Conservation (phyloP, 768 basidiomycete species). For the Terana coerulea region DNA sequence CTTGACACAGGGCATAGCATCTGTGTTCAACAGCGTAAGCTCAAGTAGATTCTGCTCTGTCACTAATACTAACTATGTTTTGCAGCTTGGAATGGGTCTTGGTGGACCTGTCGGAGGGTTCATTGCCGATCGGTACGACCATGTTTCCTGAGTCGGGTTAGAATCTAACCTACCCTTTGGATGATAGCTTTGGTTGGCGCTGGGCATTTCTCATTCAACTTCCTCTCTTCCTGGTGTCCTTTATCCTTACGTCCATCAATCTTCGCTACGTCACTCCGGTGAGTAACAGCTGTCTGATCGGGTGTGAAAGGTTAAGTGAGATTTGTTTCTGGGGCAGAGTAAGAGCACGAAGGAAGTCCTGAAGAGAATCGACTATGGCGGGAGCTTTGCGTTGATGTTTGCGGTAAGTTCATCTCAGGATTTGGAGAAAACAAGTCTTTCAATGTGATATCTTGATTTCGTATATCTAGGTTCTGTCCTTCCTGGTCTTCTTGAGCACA, state of each 20-base stretch:
- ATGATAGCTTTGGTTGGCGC: slow-evolving; percentile 67
- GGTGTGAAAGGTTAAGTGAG: neutral
- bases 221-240: slow-evolving; percentile 62
- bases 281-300: slow-evolving; percentile 21
- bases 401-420: slow-evolving; percentile 40
- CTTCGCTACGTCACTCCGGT: slow-evolving; percentile 70
- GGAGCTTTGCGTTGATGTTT: slow-evolving; percentile 57
- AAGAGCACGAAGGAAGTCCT: slow-evolving; percentile 63
- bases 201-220: slow-evolving; percentile 77
- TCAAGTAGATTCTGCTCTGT: slow-evolving; percentile 27
- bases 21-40: slow-evolving; percentile 74
- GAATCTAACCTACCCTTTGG: neutral
- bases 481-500: slow-evolving; percentile 65
- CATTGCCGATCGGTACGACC: slow-evolving; percentile 60
- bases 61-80: neutral
- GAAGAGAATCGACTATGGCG: slow-evolving; percentile 76
- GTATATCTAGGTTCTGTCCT: slow-evolving; percentile 40
- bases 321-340: slow-evolving; percentile 53
- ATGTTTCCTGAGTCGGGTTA: neutral
- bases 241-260: slow-evolving; percentile 52
- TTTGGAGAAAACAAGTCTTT: too few species aligned
- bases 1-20: slow-evolving; percentile 65
- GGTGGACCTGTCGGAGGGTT: slow-evolving; percentile 76
- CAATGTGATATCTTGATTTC: too few species aligned
- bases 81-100: slow-evolving; percentile 70